phyloP scores from a whole-genome alignment of 192 early-diverging fungal genomes.

The Piromyces finnis region DNA sequence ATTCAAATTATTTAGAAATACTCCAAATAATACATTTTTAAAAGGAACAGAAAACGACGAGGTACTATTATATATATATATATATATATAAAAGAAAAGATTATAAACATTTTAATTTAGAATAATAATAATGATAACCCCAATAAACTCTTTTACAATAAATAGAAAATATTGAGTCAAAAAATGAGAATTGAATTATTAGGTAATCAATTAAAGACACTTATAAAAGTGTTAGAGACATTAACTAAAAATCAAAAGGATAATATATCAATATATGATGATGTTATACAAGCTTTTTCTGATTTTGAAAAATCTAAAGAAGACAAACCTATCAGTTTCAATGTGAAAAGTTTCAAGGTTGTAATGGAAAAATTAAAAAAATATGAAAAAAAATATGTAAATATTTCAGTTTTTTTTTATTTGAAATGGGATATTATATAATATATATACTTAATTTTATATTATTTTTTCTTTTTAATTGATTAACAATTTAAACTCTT shows the following conservation, averaged over 20 bases:
- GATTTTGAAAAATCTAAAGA: not conserved
- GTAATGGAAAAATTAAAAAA: not conserved
- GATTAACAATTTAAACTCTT: too few relatives aligned
- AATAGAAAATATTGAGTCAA: not conserved
- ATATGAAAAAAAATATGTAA: not conserved
- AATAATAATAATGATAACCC: too few relatives aligned
- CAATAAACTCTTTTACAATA: too few relatives aligned
- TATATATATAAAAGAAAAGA: too few relatives aligned
- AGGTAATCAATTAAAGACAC: not conserved
- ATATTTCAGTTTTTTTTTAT: too few relatives aligned
- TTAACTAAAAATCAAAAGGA: not conserved
- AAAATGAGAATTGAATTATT: not conserved
- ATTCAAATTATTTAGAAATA: not conserved
- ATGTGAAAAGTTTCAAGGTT: not conserved
- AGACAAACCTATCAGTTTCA: not conserved
- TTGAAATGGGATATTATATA: too few relatives aligned
- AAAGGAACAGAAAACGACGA: not conserved
- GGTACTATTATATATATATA: not conserved
- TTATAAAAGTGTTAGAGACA: not conserved
- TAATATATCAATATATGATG: not conserved
- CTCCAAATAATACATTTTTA: not conserved
- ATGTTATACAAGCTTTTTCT: not conserved
- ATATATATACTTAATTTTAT: too few relatives aligned
- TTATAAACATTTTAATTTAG: too few relatives aligned
- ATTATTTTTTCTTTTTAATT: too few relatives aligned